A percentile compares a stretch with the other conserved stretches of the same genome.
Conservation (phyloP, 176 grass and related monocot species). For the Zizania latifolia region DNA sequence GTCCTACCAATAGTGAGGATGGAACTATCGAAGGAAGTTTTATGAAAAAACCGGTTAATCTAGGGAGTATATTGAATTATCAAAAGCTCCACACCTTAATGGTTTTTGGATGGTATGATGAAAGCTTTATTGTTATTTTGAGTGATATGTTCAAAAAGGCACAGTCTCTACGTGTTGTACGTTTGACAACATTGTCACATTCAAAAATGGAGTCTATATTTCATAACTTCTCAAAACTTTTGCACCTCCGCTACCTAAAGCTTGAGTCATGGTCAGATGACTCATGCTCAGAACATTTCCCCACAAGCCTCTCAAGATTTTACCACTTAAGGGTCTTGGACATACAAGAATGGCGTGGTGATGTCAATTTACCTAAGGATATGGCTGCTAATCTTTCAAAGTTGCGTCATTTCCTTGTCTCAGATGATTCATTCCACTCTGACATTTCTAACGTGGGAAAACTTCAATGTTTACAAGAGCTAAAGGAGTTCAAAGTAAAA, state of each 20-base stretch:
- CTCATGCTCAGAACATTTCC: too few relatives aligned
- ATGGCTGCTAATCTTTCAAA: background rate
- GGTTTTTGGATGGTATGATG: background rate
- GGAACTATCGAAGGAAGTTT: background rate
- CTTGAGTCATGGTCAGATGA: background rate
- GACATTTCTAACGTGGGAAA: background rate
- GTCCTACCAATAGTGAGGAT: background rate
- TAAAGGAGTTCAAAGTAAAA: background rate
- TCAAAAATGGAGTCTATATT: background rate
- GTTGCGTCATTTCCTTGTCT: background rate
- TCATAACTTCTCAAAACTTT: background rate
- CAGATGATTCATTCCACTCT: accelerated
- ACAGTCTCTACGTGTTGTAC: background rate
- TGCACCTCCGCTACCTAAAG: conserved; percentile 17
- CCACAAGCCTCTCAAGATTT: background rate
- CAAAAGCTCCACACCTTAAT: conserved; percentile 20
- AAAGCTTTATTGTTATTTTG: background rate
- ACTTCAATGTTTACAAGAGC: background rate
- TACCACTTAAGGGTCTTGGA: background rate
- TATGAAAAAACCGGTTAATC: background rate
- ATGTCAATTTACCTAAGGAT: accelerated
- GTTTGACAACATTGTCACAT: background rate
- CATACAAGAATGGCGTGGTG: accelerated
- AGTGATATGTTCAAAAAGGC: background rate
- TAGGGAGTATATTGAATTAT: background rate